Conservation (phyloP, 1,284 basidiomycete genomes). For the Vanrija pseudolonga region DNA sequence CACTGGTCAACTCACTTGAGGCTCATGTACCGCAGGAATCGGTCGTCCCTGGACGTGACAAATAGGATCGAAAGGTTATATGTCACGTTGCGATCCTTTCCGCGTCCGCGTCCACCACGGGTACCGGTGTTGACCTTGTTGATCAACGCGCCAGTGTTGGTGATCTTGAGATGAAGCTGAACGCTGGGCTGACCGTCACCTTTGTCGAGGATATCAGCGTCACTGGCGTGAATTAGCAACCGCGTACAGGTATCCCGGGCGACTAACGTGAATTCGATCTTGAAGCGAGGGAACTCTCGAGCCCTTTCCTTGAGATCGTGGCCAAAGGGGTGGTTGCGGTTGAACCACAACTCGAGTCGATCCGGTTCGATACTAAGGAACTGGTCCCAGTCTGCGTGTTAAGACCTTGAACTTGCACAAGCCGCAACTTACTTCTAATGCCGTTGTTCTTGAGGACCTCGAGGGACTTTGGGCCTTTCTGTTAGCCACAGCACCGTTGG, state of each 20-base stretch:
- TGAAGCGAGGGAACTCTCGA: conserved; percentile 20
- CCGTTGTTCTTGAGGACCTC: conserved; percentile 20
- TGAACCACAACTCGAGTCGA: conserved; percentile 26
- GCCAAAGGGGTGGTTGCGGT: conserved; percentile 24
- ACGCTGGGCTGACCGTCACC: conserved; percentile 3
- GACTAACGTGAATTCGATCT: conserved; percentile 13
- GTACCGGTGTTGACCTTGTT: background rate
- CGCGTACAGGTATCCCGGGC: background rate
- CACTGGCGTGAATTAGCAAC: background rate
- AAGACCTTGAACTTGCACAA: background rate
- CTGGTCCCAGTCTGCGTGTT: conserved; percentile 21
- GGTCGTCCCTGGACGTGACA: conserved; percentile 14
- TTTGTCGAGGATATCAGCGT: background rate
- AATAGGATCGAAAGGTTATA: conserved; percentile 20
- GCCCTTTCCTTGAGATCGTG: conserved; percentile 17
- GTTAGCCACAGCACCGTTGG: background rate
- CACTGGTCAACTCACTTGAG: conserved; percentile 1
- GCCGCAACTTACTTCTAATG: conserved; percentile 19
- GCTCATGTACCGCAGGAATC: conserved; percentile 13
- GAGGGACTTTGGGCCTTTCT: conserved; percentile 38
- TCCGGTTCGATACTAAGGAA: conserved; percentile 17
- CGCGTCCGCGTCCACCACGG: background rate
- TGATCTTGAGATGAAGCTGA: conserved; percentile 2
- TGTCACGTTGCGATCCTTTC: background rate
- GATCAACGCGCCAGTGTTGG: background rate